Percentiles rank a stretch among this genome's conserved stretches.
phyloP scores from a whole-genome alignment of 2,329 filamentous ascomycete species.

The Aspergillus caelatus region DNA sequence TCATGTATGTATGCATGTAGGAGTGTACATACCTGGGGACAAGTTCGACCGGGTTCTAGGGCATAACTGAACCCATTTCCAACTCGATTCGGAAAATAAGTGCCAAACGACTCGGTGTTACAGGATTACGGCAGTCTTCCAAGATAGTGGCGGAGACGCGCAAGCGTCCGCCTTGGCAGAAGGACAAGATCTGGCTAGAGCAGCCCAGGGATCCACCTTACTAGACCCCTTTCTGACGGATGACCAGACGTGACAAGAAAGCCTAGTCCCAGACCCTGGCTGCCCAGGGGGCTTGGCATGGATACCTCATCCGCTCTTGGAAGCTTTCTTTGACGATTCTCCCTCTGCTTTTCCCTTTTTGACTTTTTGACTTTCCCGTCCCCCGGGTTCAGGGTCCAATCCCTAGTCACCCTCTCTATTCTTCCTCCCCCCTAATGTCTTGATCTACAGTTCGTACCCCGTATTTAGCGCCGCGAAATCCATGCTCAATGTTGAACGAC shows the following conservation, averaged over 20 bases:
- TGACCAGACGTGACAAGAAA: constrained; percentile 12
- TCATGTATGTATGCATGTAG: background rate
- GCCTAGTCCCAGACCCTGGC: constrained; percentile 20
- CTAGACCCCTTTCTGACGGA: constrained; percentile 25
- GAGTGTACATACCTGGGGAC: background rate
- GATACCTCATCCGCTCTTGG: constrained; percentile 13
- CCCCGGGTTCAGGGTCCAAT: constrained; percentile 6
- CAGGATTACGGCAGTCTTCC: constrained; percentile 22
- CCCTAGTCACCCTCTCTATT: background rate
- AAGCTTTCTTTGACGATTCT: constrained; percentile 4
- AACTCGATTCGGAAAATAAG: constrained; percentile 11
- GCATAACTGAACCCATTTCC: background rate
- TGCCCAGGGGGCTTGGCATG: constrained; percentile 26
- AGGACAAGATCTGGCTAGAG: constrained; percentile 34
- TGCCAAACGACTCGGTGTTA: constrained; percentile 18
- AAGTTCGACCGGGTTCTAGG: background rate
- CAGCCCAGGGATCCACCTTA: constrained; percentile 22
- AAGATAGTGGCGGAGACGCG: constrained; percentile 38
- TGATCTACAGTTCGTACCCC: background rate
- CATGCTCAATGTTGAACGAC: background rate
- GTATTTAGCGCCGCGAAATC: background rate
- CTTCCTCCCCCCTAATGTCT: background rate
- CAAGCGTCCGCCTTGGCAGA: constrained; percentile 43
- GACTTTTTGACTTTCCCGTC: background rate
- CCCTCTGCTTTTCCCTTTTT: background rate